Evolutionary conservation across 2,329 filamentous ascomycete species (phyloP).

Genomic region (Monascus ruber): DNA sequence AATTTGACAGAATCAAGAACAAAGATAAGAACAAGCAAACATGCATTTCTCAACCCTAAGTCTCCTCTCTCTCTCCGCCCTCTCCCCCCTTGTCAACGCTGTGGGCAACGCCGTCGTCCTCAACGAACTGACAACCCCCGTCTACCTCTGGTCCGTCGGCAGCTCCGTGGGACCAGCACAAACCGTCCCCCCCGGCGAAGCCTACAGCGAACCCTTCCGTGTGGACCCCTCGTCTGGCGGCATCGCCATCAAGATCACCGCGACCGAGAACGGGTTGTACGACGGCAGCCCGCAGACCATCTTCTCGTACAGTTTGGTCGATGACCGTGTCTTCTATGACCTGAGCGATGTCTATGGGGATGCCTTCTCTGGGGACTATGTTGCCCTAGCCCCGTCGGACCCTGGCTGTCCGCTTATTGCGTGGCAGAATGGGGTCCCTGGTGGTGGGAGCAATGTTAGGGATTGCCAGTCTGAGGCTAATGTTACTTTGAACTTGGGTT

Average conservation of each 20-base stretch:
- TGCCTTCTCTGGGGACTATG: slow-evolving; percentile 22
- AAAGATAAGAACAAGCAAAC: slow-evolving; percentile 1
- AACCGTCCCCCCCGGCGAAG: slow-evolving; percentile 18
- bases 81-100: slow-evolving; percentile 21
- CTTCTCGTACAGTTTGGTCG: slow-evolving; percentile 31
- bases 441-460: slow-evolving; percentile 20
- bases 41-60: slow-evolving; percentile 21
- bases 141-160: slow-evolving; percentile 31
- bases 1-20: slow-evolving; percentile 2
- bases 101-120: slow-evolving; percentile 27
- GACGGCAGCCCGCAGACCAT: slow-evolving; percentile 27
- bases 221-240: slow-evolving; percentile 28
- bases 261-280: slow-evolving; percentile 22
- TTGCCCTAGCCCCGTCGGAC: slow-evolving; percentile 16
- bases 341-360: slow-evolving; percentile 33
- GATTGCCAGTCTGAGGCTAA: slow-evolving; percentile 14
- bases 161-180: slow-evolving; percentile 18
- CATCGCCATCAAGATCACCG: slow-evolving; percentile 33
- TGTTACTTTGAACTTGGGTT: slow-evolving; percentile 12
- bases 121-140: slow-evolving; percentile 26
- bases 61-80: slow-evolving; percentile 18
- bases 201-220: slow-evolving; percentile 25
- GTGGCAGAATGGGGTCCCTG: slow-evolving; percentile 20
- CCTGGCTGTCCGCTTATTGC: slow-evolving; percentile 16
- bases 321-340: slow-evolving; percentile 29